These are phyloP conservation scores for Erucastrum elatum DNA, from an alignment of 345 rosid genomes.

Conservation along the genomic window DNA sequence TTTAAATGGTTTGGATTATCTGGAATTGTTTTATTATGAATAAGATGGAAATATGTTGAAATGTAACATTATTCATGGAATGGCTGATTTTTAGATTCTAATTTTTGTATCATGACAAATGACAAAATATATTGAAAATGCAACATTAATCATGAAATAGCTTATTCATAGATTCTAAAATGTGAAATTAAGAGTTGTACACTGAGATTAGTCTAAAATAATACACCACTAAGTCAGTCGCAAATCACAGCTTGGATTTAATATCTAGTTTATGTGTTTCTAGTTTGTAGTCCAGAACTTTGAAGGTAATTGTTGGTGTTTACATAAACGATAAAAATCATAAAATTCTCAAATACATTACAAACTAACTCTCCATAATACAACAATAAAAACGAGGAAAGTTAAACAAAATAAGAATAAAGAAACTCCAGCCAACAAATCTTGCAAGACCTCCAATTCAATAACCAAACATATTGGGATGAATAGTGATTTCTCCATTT, in stretches of 20 bases:
- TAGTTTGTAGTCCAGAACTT: not conserved
- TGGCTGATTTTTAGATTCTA: not conserved
- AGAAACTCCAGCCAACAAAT: not conserved
- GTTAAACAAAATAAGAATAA: not conserved
- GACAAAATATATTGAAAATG: not conserved
- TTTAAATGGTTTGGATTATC: not conserved
- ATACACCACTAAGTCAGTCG: not conserved
- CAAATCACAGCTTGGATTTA: not conserved
- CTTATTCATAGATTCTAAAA: not conserved
- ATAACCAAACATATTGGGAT: conserved; percentile 27
- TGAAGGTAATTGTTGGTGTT: not conserved
- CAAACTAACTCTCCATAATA: conserved; percentile 26
- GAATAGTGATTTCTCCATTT: not conserved
- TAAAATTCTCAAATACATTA: conserved; percentile 14
- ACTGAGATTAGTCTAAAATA: not conserved
- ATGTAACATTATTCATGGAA: not conserved
- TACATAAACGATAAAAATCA: not conserved
- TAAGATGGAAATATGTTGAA: conserved; percentile 1
- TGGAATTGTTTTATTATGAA: not conserved
- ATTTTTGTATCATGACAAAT: not conserved
- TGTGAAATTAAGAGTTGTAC: not conserved
- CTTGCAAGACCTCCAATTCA: not conserved
- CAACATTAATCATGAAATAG: not conserved
- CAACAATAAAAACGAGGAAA: conserved; percentile 13
- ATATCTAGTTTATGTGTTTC: not conserved